phyloP scores from a whole-genome alignment of 768 basidiomycete genomes.

The Auriscalpium microsporum region DNA sequence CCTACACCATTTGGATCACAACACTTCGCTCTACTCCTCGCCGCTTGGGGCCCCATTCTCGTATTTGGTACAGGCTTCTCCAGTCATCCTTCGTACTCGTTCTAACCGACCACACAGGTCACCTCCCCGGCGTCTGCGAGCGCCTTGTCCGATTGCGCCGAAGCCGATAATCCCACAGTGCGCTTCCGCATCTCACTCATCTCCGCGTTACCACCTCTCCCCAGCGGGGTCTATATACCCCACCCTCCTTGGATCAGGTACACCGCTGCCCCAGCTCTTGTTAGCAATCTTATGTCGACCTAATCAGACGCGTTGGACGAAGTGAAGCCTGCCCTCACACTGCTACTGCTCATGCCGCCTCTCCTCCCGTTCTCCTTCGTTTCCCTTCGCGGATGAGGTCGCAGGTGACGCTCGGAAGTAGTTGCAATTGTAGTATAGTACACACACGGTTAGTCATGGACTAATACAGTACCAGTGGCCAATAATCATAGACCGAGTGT shows the following conservation, averaged over 20 bases:
- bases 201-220: neutral
- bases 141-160: neutral
- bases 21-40: slow-evolving; percentile 50
- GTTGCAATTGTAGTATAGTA: neutral
- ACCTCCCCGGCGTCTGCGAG: slow-evolving; percentile 10
- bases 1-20: slow-evolving; percentile 58
- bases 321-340: no score
- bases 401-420: neutral
- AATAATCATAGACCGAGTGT: no score
- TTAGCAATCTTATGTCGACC: neutral
- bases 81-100: neutral
- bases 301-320: neutral
- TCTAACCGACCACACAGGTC: neutral
- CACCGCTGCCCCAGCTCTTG: neutral
- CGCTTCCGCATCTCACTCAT: neutral
- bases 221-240: no score
- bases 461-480: no score
- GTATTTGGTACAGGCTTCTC: slow-evolving; percentile 34
- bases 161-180: neutral
- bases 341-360: neutral
- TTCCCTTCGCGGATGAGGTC: neutral
- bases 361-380: neutral
- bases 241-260: no score
- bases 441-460: neutral
- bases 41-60: slow-evolving; percentile 51